Evolutionary conservation across 129 eudicot species (phyloP).

Genomic region (Arctium minus): DNA sequence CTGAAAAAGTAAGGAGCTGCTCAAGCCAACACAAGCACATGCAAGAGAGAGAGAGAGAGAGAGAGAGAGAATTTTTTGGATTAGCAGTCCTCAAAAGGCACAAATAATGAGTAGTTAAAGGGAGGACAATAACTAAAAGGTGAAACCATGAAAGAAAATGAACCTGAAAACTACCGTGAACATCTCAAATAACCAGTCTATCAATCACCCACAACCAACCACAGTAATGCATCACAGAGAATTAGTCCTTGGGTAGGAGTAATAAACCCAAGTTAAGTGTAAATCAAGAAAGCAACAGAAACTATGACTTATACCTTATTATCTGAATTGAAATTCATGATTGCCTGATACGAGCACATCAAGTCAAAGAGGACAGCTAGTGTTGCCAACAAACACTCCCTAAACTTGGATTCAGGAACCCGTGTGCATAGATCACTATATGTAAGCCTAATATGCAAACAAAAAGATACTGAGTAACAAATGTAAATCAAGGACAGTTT

Average conservation of each 20-base stretch:
- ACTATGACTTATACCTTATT: conserved; percentile 46
- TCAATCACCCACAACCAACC: conserved; percentile 3
- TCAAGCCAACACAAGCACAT: no score
- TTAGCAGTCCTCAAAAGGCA: not conserved
- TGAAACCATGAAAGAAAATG: not conserved
- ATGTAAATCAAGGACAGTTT: not conserved
- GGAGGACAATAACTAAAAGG: not conserved
- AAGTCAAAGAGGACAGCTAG: conserved; percentile 72
- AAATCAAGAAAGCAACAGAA: conserved; percentile 11
- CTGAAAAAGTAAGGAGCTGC: no score
- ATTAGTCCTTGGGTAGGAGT: not conserved
- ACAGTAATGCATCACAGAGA: conserved; percentile 13
- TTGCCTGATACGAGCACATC: conserved; percentile 82
- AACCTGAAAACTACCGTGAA: not conserved
- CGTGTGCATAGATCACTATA: conserved; percentile 87
- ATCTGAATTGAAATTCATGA: conserved; percentile 67
- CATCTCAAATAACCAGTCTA: not conserved
- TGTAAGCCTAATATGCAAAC: conserved; percentile 60
- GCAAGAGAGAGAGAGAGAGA: not conserved
- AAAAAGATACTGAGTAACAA: conserved; percentile 14
- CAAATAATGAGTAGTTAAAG: not conserved
- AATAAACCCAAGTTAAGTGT: not conserved
- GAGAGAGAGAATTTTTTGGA: not conserved
- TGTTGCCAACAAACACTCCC: conserved; percentile 81
- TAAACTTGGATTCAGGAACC: conserved; percentile 87